Conservation (phyloP, 306 rosid genomes). For the Astragalus membranaceus region DNA sequence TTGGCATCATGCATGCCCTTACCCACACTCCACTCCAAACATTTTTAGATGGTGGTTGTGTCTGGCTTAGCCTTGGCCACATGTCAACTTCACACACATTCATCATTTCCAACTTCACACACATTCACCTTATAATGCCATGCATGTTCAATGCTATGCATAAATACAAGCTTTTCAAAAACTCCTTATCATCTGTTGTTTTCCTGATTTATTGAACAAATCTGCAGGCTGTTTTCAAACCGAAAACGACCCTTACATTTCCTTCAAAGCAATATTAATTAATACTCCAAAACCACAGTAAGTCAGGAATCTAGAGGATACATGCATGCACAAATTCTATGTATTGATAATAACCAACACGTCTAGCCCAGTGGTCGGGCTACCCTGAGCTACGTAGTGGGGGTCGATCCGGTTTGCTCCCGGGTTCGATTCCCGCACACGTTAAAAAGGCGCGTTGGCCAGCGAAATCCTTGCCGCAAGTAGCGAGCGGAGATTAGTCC, state of each 20-base stretch:
- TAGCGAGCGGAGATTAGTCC: too few relatives aligned
- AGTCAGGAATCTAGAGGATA: too few relatives aligned
- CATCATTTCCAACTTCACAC: slow-evolving; percentile 5
- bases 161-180: not conserved
- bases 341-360: not conserved
- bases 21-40: slow-evolving; percentile 3
- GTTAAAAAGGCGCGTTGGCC: too few relatives aligned
- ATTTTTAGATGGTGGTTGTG: not conserved
- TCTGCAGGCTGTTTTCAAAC: not conserved
- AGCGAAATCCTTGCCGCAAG: too few relatives aligned
- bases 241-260: slow-evolving; percentile 4
- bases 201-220: slow-evolving; percentile 13
- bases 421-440: too few relatives aligned
- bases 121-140: not conserved
- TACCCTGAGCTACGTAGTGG: too few relatives aligned
- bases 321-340: not conserved
- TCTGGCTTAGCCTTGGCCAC: not conserved
- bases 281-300: too few relatives aligned
- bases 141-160: not conserved
- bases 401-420: too few relatives aligned
- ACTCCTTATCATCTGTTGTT: slow-evolving; percentile 8
- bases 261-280: not conserved
- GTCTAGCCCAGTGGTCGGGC: too few relatives aligned
- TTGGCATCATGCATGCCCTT: not conserved
- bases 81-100: slow-evolving; percentile 1